Evolutionary conservation across 768 basidiomycete species (phyloP).

Genomic region (Leucogyrophana mollusca): DNA sequence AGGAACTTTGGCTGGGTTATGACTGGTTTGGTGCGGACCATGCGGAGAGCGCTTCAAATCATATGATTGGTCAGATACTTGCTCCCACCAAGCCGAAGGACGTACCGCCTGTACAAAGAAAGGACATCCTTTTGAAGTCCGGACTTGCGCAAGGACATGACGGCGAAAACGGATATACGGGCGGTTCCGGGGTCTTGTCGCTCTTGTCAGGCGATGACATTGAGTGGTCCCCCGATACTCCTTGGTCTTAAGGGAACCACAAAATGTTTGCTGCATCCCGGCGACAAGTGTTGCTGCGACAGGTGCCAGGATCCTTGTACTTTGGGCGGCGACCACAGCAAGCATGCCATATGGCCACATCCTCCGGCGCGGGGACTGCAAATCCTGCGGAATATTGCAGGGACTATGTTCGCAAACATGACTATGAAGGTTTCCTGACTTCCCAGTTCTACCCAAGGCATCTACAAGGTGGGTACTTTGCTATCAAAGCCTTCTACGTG

Average conservation of each 20-base stretch:
- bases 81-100: background rate
- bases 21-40: constrained; percentile 66
- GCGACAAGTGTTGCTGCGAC: background rate
- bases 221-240: background rate
- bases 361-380: constrained; percentile 18
- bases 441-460: constrained; percentile 71
- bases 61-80: background rate
- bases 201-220: too few relatives aligned
- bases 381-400: constrained; percentile 65
- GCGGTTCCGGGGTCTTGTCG: constrained; percentile 6
- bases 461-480: constrained; percentile 68
- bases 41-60: constrained; percentile 64
- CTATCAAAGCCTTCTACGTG: constrained; percentile 82
- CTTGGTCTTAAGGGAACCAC: background rate
- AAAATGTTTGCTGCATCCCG: background rate
- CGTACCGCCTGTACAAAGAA: constrained; percentile 54
- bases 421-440: constrained; percentile 77
- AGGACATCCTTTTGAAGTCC: constrained; percentile 55
- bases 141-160: constrained; percentile 37
- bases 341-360: too few relatives aligned
- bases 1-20: constrained; percentile 61
- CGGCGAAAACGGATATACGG: background rate
- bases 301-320: too few relatives aligned
- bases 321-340: too few relatives aligned
- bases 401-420: constrained; percentile 70